These are phyloP conservation scores for Leccinum sublutescens DNA, from an alignment of 768 basidiomycete species.

Conservation along the genomic window DNA sequence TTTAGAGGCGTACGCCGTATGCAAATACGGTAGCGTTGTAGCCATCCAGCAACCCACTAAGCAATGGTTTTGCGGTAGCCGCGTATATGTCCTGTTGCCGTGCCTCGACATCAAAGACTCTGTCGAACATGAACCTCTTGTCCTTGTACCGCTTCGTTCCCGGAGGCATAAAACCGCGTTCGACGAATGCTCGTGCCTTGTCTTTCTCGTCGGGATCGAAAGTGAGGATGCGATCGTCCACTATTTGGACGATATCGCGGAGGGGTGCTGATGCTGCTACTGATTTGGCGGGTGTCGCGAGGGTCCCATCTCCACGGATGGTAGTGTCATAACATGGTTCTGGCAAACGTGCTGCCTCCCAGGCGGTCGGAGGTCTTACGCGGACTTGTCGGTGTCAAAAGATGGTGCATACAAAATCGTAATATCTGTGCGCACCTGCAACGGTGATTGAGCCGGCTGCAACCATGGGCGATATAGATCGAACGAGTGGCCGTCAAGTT, in stretches of 20 bases:
- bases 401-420: neutral
- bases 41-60: constrained; percentile 85
- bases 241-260: constrained; percentile 79
- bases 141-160: constrained; percentile 95
- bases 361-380: constrained; percentile 81
- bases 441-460: constrained; percentile 87
- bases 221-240: constrained; percentile 92
- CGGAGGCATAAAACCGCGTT: constrained; percentile 80
- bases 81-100: constrained; percentile 87
- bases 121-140: constrained; percentile 95
- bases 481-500: constrained; percentile 19
- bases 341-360: constrained; percentile 84
- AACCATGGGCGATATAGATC: constrained; percentile 49
- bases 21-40: constrained; percentile 98
- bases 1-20: constrained; percentile 75
- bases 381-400: constrained; percentile 58
- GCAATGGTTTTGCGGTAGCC: constrained; percentile 79
- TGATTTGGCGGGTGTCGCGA: constrained; percentile 62
- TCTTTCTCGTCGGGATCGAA: constrained; percentile 96
- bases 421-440: constrained; percentile 51
- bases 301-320: constrained; percentile 81
- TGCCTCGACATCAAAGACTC: constrained; percentile 80
- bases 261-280: constrained; percentile 55
- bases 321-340: constrained; percentile 66
- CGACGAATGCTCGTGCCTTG: constrained; percentile 72